Percentiles rank a stretch among this genome's conserved stretches.
Evolutionary conservation across 2,329 filamentous ascomycete species (phyloP).

Genomic region (Corynespora cassiicola): DNA sequence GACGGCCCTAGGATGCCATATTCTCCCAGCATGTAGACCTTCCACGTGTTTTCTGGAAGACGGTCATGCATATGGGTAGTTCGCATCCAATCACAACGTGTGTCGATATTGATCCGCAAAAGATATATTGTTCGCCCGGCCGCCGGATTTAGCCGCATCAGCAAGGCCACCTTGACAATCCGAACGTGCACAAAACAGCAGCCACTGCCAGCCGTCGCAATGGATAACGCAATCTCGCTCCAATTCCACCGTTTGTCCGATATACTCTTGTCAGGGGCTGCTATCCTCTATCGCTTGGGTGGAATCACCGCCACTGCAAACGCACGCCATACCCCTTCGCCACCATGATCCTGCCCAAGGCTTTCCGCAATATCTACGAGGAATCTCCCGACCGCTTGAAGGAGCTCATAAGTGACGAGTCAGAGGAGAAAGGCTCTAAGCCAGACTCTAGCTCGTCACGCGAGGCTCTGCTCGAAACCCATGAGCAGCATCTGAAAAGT

Average conservation of each 20-base stretch:
- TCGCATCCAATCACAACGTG: background rate
- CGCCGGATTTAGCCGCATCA: conserved; percentile 25
- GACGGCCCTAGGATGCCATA: too few species aligned
- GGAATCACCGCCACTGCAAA: background rate
- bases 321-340: background rate
- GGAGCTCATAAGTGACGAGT: conserved; percentile 15
- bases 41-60: conserved; percentile 10
- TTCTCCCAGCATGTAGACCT: too few species aligned
- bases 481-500: conserved; percentile 20
- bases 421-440: conserved; percentile 6
- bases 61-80: background rate
- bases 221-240: background rate
- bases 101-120: conserved; percentile 5
- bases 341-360: conserved; percentile 14
- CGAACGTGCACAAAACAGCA: too few species aligned
- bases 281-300: too few species aligned
- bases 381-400: conserved; percentile 22
- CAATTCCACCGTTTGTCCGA: background rate
- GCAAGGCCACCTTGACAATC: conserved; percentile 30
- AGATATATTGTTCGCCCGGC: conserved; percentile 22
- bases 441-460: conserved; percentile 12
- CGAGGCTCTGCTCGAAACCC: conserved; percentile 16
- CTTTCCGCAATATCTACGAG: conserved; percentile 23
- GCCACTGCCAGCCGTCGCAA: background rate
- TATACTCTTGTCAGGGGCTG: too few species aligned